Conservation (phyloP, 345 rosid species). For the Erysimum cheiranthoides region DNA sequence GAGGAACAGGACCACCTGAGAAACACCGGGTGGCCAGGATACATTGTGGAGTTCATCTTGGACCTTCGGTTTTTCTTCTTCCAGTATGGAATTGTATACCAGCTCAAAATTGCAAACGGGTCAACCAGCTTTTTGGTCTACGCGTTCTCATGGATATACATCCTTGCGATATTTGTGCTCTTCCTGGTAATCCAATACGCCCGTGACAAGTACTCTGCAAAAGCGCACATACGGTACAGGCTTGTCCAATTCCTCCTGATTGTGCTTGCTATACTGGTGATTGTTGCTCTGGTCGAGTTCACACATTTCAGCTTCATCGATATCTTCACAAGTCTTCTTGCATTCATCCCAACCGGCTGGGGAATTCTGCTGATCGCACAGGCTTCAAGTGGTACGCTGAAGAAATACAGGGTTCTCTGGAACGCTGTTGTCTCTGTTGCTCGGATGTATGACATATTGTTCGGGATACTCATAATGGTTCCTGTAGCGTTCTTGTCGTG, state of each 20-base stretch:
- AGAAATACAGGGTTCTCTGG: constrained; percentile 60
- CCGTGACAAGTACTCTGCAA: constrained; percentile 73
- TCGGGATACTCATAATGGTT: constrained; percentile 77
- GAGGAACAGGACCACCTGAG: constrained; percentile 89
- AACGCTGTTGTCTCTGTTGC: constrained; percentile 80
- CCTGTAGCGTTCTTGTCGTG: constrained; percentile 84
- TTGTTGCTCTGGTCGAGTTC: constrained; percentile 59
- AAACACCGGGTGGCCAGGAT: constrained; percentile 72
- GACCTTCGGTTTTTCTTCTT: constrained; percentile 89
- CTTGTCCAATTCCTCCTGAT: constrained; percentile 68
- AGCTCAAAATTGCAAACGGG: constrained; percentile 52
- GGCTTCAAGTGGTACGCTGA: constrained; percentile 57
- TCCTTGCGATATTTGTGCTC: constrained; percentile 60
- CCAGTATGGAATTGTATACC: constrained; percentile 89
- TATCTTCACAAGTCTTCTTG: constrained; percentile 73
- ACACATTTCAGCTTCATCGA: constrained; percentile 56
- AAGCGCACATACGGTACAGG: constrained; percentile 73
- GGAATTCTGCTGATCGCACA: constrained; percentile 78
- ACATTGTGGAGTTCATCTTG: constrained; percentile 73
- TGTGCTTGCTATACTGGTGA: constrained; percentile 52
- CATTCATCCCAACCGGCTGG: constrained; percentile 94
- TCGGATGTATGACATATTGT: constrained; percentile 76
- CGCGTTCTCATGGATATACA: constrained; percentile 70
- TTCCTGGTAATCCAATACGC: constrained; percentile 66
- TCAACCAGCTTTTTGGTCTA: constrained; percentile 62